These are phyloP conservation scores for Nadsonia commutata DNA, from an alignment of 1,139 yeast genomes.

Conservation along the genomic window DNA sequence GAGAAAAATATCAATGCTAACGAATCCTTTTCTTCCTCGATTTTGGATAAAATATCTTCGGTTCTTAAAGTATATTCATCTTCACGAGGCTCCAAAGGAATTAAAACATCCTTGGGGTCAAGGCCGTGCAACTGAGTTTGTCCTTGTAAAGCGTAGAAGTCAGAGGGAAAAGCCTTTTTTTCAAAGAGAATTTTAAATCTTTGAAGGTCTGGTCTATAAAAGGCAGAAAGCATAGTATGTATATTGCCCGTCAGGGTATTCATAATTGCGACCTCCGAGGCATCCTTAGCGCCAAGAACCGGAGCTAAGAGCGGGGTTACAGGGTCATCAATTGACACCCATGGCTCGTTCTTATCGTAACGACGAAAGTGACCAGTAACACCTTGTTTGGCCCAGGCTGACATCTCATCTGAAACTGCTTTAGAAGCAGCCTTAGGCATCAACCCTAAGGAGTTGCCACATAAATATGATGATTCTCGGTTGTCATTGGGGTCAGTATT, in stretches of 20 bases:
- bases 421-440: conserved; percentile 55
- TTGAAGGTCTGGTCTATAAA: conserved; percentile 50
- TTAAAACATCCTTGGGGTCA: conserved; percentile 41
- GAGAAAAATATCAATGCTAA: conserved; percentile 68
- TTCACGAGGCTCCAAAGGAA: conserved; percentile 44
- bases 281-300: conserved; percentile 55
- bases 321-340: conserved; percentile 80
- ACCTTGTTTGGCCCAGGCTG: conserved; percentile 68
- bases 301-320: conserved; percentile 53
- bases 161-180: conserved; percentile 82
- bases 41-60: conserved; percentile 41
- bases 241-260: conserved; percentile 74
- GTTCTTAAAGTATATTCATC: conserved; percentile 47
- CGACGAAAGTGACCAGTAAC: conserved; percentile 79
- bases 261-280: conserved; percentile 68
- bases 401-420: conserved; percentile 51
- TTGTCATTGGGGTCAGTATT: not conserved
- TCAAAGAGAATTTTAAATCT: conserved; percentile 69
- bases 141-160: conserved; percentile 71
- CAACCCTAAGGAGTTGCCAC: conserved; percentile 85
- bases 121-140: conserved; percentile 51
- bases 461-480: conserved; percentile 39
- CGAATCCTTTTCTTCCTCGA: conserved; percentile 45
- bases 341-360: conserved; percentile 31
- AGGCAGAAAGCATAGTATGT: conserved; percentile 57